phyloP scores from a whole-genome alignment of 2,329 filamentous ascomycete genomes.

The Raffaelea albimanens region DNA sequence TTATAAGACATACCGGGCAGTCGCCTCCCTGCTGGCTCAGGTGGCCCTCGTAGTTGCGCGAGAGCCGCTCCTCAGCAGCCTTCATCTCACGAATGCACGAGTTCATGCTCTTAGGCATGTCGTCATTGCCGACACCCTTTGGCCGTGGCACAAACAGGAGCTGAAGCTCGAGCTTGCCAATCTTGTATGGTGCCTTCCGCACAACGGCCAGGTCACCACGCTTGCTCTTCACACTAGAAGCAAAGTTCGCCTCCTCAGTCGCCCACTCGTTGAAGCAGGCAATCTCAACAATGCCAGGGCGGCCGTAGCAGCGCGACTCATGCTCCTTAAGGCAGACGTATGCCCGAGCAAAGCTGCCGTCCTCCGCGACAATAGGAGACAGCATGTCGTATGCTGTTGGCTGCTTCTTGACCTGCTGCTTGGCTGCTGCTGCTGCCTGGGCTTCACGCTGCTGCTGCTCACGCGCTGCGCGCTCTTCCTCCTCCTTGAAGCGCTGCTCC shows the following conservation, averaged over 20 bases:
- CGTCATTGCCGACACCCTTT: slow-evolving; percentile 76
- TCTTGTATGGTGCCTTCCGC: slow-evolving; percentile 86
- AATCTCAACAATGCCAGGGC: slow-evolving; percentile 79
- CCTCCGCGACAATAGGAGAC: slow-evolving; percentile 75
- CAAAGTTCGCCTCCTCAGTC: slow-evolving; percentile 66
- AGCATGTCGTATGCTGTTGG: slow-evolving; percentile 79
- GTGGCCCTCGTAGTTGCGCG: slow-evolving; percentile 75
- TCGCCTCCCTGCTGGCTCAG: slow-evolving; percentile 96
- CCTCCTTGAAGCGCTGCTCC: slow-evolving; percentile 73
- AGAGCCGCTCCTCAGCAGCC: slow-evolving; percentile 72
- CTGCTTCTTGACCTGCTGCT: slow-evolving; percentile 42
- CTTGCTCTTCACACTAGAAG: slow-evolving; percentile 92
- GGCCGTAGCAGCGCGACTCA: slow-evolving; percentile 77
- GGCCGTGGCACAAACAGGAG: slow-evolving; percentile 91
- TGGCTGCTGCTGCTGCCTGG: not conserved
- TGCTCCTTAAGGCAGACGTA: slow-evolving; percentile 94
- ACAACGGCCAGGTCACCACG: slow-evolving; percentile 60
- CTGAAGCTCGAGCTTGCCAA: slow-evolving; percentile 90
- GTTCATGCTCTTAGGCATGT: slow-evolving; percentile 99
- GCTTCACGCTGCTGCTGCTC: slow-evolving; percentile 30
- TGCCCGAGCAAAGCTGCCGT: slow-evolving; percentile 88
- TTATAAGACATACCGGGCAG: slow-evolving; percentile 76
- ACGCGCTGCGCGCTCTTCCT: slow-evolving; percentile 63
- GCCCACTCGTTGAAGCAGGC: slow-evolving; percentile 99
- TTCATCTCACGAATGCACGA: slow-evolving; percentile 88